A percentile compares a stretch with the other conserved stretches of the same genome.
These are phyloP conservation scores for Colletotrichum lentis DNA, from an alignment of 2,329 filamentous ascomycete genomes.

Conservation along the genomic window DNA sequence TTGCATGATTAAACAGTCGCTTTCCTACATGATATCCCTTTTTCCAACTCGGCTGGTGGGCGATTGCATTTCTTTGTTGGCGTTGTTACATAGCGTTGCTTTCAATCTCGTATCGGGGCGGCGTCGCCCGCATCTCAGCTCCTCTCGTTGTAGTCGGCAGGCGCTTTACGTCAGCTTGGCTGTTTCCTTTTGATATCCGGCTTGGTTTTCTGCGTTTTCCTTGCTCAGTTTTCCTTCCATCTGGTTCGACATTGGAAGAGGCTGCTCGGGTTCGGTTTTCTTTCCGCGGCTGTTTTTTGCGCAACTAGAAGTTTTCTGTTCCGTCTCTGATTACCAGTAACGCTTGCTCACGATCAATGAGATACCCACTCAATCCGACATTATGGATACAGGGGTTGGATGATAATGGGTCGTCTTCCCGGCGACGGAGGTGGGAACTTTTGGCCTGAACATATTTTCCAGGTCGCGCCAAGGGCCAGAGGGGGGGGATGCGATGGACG, in stretches of 20 bases:
- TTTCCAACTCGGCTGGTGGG: constrained; percentile 11
- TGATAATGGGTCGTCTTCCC: constrained; percentile 20
- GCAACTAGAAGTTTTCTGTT: constrained; percentile 19
- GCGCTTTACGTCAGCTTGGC: background rate
- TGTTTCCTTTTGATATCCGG: constrained; percentile 24
- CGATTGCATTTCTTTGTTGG: constrained; percentile 24
- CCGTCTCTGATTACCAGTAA: constrained; percentile 22
- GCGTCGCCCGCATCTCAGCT: constrained; percentile 6
- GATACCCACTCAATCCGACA: constrained; percentile 34
- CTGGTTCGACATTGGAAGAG: background rate
- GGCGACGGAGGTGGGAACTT: background rate
- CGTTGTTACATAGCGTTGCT: constrained; percentile 36
- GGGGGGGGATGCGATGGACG: background rate
- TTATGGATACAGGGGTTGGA: constrained; percentile 23
- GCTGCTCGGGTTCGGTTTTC: background rate
- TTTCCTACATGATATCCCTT: constrained; percentile 36
- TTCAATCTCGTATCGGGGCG: constrained; percentile 2
- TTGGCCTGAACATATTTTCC: background rate
- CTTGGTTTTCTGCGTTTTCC: background rate
- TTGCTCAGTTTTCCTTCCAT: background rate
- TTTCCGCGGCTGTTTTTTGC: constrained; percentile 11
- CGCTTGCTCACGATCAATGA: constrained; percentile 34
- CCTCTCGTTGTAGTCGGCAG: background rate
- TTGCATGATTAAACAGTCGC: constrained; percentile 26
- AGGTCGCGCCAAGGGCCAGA: background rate